Conservation (phyloP, 2,329 filamentous ascomycete species). For the Pseudomassariella vexata region DNA sequence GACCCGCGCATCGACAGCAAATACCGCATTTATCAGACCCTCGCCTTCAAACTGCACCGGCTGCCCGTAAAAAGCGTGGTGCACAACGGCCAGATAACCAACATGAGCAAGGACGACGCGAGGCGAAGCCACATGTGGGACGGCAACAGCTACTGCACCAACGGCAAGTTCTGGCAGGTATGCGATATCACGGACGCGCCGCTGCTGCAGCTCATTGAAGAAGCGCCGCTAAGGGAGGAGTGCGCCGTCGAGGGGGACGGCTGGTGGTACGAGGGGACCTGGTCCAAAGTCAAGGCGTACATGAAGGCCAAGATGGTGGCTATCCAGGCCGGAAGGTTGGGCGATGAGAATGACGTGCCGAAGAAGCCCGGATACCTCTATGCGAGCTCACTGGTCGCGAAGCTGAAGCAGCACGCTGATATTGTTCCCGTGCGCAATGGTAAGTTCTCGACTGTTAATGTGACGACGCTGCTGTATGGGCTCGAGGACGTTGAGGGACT, state of each 20-base stretch:
- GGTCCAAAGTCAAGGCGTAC: slow-evolving; percentile 77
- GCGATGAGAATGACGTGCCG: slow-evolving; percentile 37
- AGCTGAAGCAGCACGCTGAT: slow-evolving; percentile 19
- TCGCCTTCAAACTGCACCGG: slow-evolving; percentile 68
- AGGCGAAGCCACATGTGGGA: slow-evolving; percentile 72
- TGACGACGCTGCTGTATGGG: slow-evolving; percentile 21
- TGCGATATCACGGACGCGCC: slow-evolving; percentile 85
- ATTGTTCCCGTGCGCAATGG: slow-evolving; percentile 15
- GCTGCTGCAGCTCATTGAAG: slow-evolving; percentile 59
- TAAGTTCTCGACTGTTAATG: too few species aligned
- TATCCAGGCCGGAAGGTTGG: slow-evolving; percentile 50
- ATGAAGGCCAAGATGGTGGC: slow-evolving; percentile 81
- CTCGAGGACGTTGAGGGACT: slow-evolving; percentile 17
- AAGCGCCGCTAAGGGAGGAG: slow-evolving; percentile 49
- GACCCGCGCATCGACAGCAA: slow-evolving; percentile 75
- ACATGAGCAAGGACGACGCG: slow-evolving; percentile 29
- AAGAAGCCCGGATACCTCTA: slow-evolving; percentile 30
- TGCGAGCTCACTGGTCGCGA: slow-evolving; percentile 30
- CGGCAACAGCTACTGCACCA: slow-evolving; percentile 64
- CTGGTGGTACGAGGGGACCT: slow-evolving; percentile 78
- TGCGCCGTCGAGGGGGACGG: slow-evolving; percentile 64
- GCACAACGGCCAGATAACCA: slow-evolving; percentile 34
- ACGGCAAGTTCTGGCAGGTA: slow-evolving; percentile 90
- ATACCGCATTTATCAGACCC: slow-evolving; percentile 79
- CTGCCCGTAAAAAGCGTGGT: slow-evolving; percentile 41